These are phyloP conservation scores for Thelonectria discophora DNA, from an alignment of 2,329 filamentous ascomycete genomes.

Conservation along the genomic window DNA sequence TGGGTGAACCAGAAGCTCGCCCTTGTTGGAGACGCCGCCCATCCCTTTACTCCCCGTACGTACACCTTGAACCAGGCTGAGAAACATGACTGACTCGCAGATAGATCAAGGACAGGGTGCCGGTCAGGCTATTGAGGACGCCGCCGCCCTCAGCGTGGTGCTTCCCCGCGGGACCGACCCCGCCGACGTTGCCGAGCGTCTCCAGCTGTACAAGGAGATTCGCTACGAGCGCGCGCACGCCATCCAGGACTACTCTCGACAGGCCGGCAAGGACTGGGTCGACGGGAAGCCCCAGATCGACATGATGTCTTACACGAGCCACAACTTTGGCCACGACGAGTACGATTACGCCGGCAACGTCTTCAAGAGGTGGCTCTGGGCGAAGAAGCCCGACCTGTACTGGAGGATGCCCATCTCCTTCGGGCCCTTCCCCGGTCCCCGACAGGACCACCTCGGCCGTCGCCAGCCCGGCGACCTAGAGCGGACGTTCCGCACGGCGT, in stretches of 20 bases:
- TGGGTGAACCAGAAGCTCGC: constrained; percentile 67
- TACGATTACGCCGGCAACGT: constrained; percentile 28
- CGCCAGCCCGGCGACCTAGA: constrained; percentile 11
- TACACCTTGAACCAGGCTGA: background rate
- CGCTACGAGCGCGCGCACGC: constrained; percentile 64
- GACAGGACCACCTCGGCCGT: constrained; percentile 24
- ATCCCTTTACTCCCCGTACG: constrained; percentile 67
- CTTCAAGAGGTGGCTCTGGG: constrained; percentile 32
- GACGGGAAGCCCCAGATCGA: constrained; percentile 28
- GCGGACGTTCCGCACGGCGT: constrained; percentile 55
- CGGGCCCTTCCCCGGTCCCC: constrained; percentile 34
- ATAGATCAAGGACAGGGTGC: constrained; percentile 50
- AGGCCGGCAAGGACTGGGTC: constrained; percentile 50
- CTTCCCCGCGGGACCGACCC: constrained; percentile 56
- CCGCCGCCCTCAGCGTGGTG: constrained; percentile 65
- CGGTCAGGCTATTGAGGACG: constrained; percentile 75
- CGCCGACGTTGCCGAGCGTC: constrained; percentile 61
- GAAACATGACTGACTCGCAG: background rate
- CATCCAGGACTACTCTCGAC: constrained; percentile 67
- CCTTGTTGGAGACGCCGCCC: constrained; percentile 72
- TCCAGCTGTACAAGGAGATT: constrained; percentile 67
- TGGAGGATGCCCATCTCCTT: constrained; percentile 41
- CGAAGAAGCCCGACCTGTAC: constrained; percentile 20
- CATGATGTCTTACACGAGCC: constrained; percentile 30
- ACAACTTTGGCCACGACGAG: constrained; percentile 37